These are phyloP conservation scores for Candida labiduridarum DNA, from an alignment of 1,139 yeast species.

Conservation along the genomic window DNA sequence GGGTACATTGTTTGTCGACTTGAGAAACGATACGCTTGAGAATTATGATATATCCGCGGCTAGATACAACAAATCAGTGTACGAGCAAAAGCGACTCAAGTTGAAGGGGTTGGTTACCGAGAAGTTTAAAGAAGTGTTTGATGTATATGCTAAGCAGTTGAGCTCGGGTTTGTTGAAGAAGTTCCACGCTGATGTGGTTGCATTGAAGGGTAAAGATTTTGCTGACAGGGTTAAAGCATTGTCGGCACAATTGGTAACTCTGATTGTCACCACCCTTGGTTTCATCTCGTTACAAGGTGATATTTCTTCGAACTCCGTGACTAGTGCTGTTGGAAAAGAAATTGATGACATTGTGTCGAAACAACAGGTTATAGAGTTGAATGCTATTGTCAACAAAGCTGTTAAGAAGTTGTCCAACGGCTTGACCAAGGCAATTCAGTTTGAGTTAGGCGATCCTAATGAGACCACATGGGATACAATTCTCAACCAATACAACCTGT, in stretches of 20 bases:
- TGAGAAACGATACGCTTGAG: constrained; percentile 48
- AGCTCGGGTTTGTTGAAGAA: constrained; percentile 16
- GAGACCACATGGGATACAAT: constrained; percentile 65
- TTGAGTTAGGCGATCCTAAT: constrained; percentile 46
- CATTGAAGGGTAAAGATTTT: constrained; percentile 26
- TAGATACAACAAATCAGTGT: constrained; percentile 68
- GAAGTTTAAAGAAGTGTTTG: constrained; percentile 48
- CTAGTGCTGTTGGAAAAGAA: constrained; percentile 21
- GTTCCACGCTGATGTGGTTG: constrained; percentile 22
- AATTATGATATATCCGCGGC: constrained; percentile 71
- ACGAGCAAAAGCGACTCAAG: constrained; percentile 56
- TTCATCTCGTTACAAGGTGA: constrained; percentile 28
- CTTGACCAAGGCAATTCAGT: constrained; percentile 43
- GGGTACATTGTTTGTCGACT: constrained; percentile 41
- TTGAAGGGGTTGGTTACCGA: constrained; percentile 50
- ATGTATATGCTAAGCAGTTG: constrained; percentile 29
- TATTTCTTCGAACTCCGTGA: constrained; percentile 18
- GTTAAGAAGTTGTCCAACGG: constrained; percentile 41
- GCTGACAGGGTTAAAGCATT: constrained; percentile 19
- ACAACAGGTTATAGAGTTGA: constrained; percentile 51
- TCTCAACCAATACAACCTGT: constrained; percentile 46
- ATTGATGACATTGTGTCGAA: constrained; percentile 30
- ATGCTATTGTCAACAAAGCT: constrained; percentile 34
- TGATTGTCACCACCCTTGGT: constrained; percentile 18
- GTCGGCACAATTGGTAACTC: constrained; percentile 17